Conservation (phyloP, 2,329 filamentous ascomycete genomes). For the Arthrobotrys conoides region DNA sequence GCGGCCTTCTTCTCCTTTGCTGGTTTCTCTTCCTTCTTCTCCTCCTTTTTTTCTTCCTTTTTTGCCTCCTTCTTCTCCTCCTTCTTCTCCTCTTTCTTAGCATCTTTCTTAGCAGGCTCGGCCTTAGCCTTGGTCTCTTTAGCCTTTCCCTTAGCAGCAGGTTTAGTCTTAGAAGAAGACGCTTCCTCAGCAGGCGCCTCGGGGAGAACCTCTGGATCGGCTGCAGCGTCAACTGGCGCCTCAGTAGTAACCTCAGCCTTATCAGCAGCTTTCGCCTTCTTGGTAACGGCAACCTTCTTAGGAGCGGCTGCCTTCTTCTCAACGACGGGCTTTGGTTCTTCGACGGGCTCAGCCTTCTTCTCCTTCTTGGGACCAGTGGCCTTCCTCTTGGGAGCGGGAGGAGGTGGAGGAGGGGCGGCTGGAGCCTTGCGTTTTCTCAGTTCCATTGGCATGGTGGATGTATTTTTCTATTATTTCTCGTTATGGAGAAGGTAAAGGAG, state of each 20-base stretch:
- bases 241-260: slow-evolving; percentile 58
- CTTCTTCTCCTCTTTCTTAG: slow-evolving; percentile 56
- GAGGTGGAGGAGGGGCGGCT: slow-evolving; percentile 69
- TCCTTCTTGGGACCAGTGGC: slow-evolving; percentile 64
- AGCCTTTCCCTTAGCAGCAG: slow-evolving; percentile 38
- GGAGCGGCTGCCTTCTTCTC: slow-evolving; percentile 39
- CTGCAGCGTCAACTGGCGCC: slow-evolving; percentile 32
- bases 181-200: slow-evolving; percentile 51
- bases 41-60: slow-evolving; percentile 63
- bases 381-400: slow-evolving; percentile 70
- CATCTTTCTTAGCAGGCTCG: slow-evolving; percentile 37
- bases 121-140: slow-evolving; percentile 47
- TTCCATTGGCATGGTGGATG: slow-evolving; percentile 71
- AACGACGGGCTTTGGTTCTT: slow-evolving; percentile 59
- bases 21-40: slow-evolving; percentile 63
- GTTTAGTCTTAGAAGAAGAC: slow-evolving; percentile 52
- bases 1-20: slow-evolving; percentile 55
- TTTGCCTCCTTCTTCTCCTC: slow-evolving; percentile 50
- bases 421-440: slow-evolving; percentile 76
- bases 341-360: slow-evolving; percentile 58
- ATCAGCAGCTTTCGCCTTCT: slow-evolving; percentile 53
- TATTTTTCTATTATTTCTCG: slow-evolving; percentile 27
- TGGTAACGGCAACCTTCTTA: slow-evolving; percentile 50
- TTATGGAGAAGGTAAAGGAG: background rate
- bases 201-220: slow-evolving; percentile 53